A percentile compares a stretch with the other conserved stretches of the same genome.
phyloP scores from a whole-genome alignment of 257 asterid species.

The Datura wrightii region DNA sequence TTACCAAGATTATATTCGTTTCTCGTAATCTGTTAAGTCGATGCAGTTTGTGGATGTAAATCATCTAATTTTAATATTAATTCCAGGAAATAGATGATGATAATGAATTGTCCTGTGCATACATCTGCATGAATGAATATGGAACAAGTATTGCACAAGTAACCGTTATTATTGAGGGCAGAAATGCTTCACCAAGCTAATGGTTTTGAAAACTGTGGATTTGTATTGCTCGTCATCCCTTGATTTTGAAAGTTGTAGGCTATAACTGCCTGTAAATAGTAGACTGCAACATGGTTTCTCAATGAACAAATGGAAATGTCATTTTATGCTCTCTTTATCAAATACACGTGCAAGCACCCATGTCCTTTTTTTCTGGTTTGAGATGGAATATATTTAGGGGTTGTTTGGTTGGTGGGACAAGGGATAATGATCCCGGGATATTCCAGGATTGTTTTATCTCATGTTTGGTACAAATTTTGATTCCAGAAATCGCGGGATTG shows the following conservation, averaged over 20 bases:
- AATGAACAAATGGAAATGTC: background rate
- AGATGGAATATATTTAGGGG: background rate
- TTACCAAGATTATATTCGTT: background rate
- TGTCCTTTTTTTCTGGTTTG: background rate
- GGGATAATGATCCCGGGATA: no score
- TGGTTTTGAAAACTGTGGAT: conserved; percentile 11
- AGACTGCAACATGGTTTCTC: background rate
- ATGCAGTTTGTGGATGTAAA: background rate
- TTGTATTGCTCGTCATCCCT: conserved; percentile 4
- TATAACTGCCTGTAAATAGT: background rate
- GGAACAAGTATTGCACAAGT: background rate
- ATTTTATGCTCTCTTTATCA: background rate
- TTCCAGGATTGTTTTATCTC: no score
- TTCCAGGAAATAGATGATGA: background rate
- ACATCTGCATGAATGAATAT: background rate
- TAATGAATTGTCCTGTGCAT: background rate
- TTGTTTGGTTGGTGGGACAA: no score
- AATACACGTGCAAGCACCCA: background rate
- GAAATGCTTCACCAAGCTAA: conserved; percentile 18
- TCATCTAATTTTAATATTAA: background rate
- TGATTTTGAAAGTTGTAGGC: background rate
- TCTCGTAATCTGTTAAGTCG: background rate
- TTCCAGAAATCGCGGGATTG: no score
- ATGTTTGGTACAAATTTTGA: no score
- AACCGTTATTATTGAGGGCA: background rate